These are phyloP conservation scores for Scleroderma citrinum DNA, from an alignment of 768 basidiomycete species.

Conservation along the genomic window DNA sequence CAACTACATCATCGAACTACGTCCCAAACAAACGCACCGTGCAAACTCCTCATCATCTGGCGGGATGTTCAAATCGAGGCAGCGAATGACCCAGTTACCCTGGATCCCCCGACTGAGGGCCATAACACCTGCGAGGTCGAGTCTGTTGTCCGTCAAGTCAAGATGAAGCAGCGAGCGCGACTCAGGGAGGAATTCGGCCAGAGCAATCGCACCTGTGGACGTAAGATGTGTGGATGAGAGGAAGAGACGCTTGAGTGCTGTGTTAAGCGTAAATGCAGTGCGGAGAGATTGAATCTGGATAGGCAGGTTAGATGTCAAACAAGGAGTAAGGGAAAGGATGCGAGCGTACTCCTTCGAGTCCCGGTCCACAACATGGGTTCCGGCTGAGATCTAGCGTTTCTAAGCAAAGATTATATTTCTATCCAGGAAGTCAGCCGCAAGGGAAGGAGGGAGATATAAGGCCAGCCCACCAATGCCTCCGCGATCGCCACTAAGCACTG, in stretches of 20 bases:
- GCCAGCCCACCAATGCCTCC: constrained; percentile 71
- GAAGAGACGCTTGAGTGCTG: constrained; percentile 87
- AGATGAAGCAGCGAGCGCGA: constrained; percentile 82
- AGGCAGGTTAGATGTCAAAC: neutral
- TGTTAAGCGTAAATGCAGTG: constrained; percentile 89
- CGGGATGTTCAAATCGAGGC: constrained; percentile 90
- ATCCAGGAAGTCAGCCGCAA: neutral
- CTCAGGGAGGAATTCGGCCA: constrained; percentile 96
- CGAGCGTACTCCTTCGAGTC: constrained; percentile 76
- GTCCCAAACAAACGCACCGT: constrained; percentile 29
- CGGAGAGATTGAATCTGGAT: constrained; percentile 77
- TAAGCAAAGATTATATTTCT: constrained; percentile 93
- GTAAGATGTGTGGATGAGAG: constrained; percentile 77
- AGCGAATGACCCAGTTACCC: constrained; percentile 80
- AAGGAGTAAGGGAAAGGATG: neutral
- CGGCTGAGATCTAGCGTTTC: constrained; percentile 92
- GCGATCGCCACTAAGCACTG: constrained; percentile 74
- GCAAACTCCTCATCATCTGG: constrained; percentile 79
- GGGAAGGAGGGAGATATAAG: neutral
- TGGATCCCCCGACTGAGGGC: constrained; percentile 85
- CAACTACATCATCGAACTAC: too few species aligned
- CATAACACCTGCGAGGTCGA: constrained; percentile 90
- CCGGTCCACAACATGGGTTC: constrained; percentile 90
- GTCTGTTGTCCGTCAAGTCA: constrained; percentile 76
- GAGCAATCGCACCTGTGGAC: constrained; percentile 83